Evolutionary conservation across 306 rosid species (phyloP).

Genomic region (Pyrus communis): DNA sequence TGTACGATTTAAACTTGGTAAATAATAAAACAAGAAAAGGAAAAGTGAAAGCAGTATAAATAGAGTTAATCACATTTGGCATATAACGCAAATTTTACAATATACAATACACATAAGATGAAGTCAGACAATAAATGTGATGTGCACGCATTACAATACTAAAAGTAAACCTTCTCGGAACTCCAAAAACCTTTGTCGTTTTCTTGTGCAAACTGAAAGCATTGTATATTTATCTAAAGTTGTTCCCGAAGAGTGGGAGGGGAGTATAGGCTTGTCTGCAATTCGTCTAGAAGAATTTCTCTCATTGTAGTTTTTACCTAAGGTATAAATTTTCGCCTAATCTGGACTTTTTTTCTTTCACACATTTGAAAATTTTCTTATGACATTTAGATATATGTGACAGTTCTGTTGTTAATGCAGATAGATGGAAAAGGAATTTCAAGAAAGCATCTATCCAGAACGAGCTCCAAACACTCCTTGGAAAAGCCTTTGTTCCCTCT

Average conservation of each 20-base stretch:
- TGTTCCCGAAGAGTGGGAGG: not conserved
- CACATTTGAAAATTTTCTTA: not conserved
- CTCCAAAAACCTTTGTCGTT: not conserved
- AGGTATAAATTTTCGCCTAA: not conserved
- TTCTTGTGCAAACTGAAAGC: not conserved
- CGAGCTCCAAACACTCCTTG: constrained; percentile 36
- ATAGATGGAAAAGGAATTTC: not conserved
- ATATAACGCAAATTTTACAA: not conserved
- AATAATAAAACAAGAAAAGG: not conserved
- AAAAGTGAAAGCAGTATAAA: not conserved
- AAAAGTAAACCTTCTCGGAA: not conserved
- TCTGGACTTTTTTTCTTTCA: not conserved
- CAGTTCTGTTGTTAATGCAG: not conserved
- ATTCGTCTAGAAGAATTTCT: no score
- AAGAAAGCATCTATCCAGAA: constrained; percentile 35
- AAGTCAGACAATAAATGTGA: not conserved
- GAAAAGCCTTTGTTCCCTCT: constrained; percentile 44
- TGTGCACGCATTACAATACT: not conserved
- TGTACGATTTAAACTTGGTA: not conserved
- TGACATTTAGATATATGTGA: not conserved
- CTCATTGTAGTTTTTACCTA: not conserved
- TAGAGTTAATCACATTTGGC: not conserved
- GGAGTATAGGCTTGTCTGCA: not conserved
- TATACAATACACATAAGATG: not conserved
- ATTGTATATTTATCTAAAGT: not conserved